phyloP scores from a whole-genome alignment of 768 basidiomycete genomes.

The Collybia sordida region DNA sequence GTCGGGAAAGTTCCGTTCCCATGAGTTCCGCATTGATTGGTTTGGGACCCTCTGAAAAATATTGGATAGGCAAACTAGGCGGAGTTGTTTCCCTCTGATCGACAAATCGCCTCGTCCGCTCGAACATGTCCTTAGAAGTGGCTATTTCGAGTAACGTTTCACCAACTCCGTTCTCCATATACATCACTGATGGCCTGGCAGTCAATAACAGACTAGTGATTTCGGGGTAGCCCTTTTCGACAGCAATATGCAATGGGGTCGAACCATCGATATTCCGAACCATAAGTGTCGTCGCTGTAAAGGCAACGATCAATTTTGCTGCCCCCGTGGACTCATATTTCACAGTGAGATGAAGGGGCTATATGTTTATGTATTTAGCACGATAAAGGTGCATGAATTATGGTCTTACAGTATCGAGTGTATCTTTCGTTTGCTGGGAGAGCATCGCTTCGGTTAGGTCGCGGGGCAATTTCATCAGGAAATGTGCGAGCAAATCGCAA shows the following conservation, averaged over 20 bases:
- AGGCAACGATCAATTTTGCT: conserved; percentile 37
- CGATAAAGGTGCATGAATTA: not conserved
- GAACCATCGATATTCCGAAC: conserved; percentile 47
- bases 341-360: conserved; percentile 60
- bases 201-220: conserved; percentile 40
- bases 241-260: conserved; percentile 51
- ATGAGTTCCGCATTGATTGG: conserved; percentile 9
- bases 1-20: conserved; percentile 20
- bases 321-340: conserved; percentile 27
- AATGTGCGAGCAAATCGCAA: conserved; percentile 34
- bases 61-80: conserved; percentile 1
- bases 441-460: conserved; percentile 46
- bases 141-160: conserved; percentile 41
- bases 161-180: conserved; percentile 52
- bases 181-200: conserved; percentile 33
- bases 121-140: conserved; percentile 23
- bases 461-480: conserved; percentile 48
- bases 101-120: conserved; percentile 13
- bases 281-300: conserved; percentile 32
- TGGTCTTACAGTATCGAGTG: conserved; percentile 43
- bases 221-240: conserved; percentile 27
- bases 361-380: not conserved
- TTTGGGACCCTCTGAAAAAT: no score
- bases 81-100: conserved; percentile 8
- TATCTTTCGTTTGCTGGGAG: conserved; percentile 42